These are phyloP conservation scores for Lojkania enalia DNA, from an alignment of 2,329 filamentous ascomycete genomes.

Conservation along the genomic window DNA sequence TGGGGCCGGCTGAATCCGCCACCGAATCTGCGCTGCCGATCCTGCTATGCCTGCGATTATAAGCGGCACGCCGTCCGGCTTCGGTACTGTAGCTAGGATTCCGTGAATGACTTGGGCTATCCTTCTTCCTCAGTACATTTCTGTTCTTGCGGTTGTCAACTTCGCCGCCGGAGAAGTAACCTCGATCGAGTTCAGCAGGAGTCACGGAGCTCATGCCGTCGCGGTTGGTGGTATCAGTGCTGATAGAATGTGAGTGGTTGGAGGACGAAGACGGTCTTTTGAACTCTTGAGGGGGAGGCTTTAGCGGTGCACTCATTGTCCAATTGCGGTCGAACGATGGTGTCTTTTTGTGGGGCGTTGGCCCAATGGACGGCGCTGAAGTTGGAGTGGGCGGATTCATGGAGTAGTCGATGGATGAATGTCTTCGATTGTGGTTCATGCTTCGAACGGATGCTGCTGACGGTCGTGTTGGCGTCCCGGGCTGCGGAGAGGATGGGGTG, in stretches of 20 bases:
- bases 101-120: slow-evolving; percentile 64
- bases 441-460: slow-evolving; percentile 83
- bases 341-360: slow-evolving; percentile 55
- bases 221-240: slow-evolving; percentile 30
- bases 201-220: slow-evolving; percentile 37
- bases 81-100: slow-evolving; percentile 73
- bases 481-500: slow-evolving; percentile 45
- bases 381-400: slow-evolving; percentile 31
- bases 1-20: slow-evolving; percentile 56
- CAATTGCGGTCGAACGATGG: slow-evolving; percentile 63
- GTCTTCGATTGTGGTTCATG: slow-evolving; percentile 80
- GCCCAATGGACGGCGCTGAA: slow-evolving; percentile 20
- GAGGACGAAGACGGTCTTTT: slow-evolving; percentile 37
- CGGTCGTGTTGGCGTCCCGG: slow-evolving; percentile 57
- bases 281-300: slow-evolving; percentile 26
- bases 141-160: slow-evolving; percentile 70
- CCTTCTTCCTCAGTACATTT: slow-evolving; percentile 77
- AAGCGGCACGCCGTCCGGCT: slow-evolving; percentile 60
- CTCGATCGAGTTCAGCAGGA: slow-evolving; percentile 72
- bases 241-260: slow-evolving; percentile 35
- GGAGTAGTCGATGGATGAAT: slow-evolving; percentile 81
- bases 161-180: slow-evolving; percentile 92
- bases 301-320: slow-evolving; percentile 54
- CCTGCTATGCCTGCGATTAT: slow-evolving; percentile 70
- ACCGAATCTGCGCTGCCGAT: slow-evolving; percentile 79